Conservation (phyloP, 2,329 filamentous ascomycete species). For the Alternaria dauci region DNA sequence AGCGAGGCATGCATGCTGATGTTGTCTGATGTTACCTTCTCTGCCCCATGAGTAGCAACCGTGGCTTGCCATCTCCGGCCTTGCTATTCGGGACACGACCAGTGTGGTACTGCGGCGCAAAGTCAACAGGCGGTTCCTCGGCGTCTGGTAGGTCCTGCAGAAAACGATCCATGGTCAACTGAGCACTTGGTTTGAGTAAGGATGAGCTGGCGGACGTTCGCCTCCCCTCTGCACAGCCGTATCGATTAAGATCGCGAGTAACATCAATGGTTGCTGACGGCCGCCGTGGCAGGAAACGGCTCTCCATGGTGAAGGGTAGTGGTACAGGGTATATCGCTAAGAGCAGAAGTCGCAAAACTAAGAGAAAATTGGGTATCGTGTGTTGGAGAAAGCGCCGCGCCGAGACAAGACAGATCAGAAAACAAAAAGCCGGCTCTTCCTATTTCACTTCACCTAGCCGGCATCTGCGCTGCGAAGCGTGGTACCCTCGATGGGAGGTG, state of each 20-base stretch:
- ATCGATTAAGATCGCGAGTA: conserved; percentile 23
- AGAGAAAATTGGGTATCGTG: conserved; percentile 20
- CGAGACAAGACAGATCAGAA: conserved; percentile 10
- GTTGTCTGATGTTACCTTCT: conserved; percentile 70
- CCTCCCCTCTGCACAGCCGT: conserved; percentile 19
- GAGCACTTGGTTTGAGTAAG: conserved; percentile 49
- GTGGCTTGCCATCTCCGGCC: conserved; percentile 73
- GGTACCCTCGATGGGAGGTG: conserved; percentile 29
- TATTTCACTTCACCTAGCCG: conserved; percentile 33
- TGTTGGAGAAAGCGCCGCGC: conserved; percentile 14
- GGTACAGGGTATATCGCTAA: conserved; percentile 45
- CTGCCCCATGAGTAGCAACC: conserved; percentile 92
- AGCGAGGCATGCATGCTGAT: conserved; percentile 11
- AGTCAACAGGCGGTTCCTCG: conserved; percentile 50
- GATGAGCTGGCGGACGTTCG: conserved; percentile 37
- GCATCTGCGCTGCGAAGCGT: conserved; percentile 42
- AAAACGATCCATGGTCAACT: conserved; percentile 55
- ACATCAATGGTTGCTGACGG: conserved; percentile 30
- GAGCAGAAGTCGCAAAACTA: conserved; percentile 21
- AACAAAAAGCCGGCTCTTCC: conserved; percentile 19
- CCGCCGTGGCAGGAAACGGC: conserved; percentile 31
- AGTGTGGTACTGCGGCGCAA: conserved; percentile 52
- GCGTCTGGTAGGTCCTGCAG: conserved; percentile 54
- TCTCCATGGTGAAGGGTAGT: conserved; percentile 43
- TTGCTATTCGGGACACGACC: conserved; percentile 59